Percentiles rank a stretch among this genome's conserved stretches.
phyloP scores from a whole-genome alignment of 1,284 basidiomycete genomes.

The Stygiomarasmius scandens region DNA sequence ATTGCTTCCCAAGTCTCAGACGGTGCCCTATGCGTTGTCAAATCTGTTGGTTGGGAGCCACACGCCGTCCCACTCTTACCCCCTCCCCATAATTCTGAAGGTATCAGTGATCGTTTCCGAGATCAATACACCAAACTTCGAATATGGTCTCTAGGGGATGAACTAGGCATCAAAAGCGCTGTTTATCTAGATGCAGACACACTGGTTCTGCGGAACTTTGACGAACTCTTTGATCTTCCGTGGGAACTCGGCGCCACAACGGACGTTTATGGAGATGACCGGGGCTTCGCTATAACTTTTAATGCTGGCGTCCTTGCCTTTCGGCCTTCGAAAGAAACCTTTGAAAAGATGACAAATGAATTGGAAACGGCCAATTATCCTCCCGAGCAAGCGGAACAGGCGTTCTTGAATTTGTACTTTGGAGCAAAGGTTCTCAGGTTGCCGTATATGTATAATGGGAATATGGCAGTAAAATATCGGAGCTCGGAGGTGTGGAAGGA shows the following conservation, averaged over 20 bases:
- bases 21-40: conserved; percentile 35
- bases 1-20: conserved; percentile 35
- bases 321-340: conserved; percentile 30
- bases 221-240: conserved; percentile 41
- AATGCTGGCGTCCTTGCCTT: conserved; percentile 42
- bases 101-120: conserved; percentile 33
- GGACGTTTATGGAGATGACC: conserved; percentile 28
- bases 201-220: conserved; percentile 37
- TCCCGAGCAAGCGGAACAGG: conserved; percentile 36
- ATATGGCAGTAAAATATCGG: conserved; percentile 39
- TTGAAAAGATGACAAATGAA: conserved; percentile 34
- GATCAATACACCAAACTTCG: conserved; percentile 43
- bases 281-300: conserved; percentile 35
- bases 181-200: conserved; percentile 42
- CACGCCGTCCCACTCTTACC: conserved; percentile 33
- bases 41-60: conserved; percentile 36
- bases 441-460: conserved; percentile 42
- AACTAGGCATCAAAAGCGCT: conserved; percentile 26
- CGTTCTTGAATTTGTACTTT: conserved; percentile 42
- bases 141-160: conserved; percentile 36
- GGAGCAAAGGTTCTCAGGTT: conserved; percentile 33
- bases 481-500: conserved; percentile 37
- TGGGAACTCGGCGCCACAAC: conserved; percentile 40
- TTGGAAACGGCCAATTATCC: conserved; percentile 34
- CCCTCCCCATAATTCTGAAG: conserved; percentile 32